Conservation (phyloP, 257 asterid species). For the Solanum virginianum region DNA sequence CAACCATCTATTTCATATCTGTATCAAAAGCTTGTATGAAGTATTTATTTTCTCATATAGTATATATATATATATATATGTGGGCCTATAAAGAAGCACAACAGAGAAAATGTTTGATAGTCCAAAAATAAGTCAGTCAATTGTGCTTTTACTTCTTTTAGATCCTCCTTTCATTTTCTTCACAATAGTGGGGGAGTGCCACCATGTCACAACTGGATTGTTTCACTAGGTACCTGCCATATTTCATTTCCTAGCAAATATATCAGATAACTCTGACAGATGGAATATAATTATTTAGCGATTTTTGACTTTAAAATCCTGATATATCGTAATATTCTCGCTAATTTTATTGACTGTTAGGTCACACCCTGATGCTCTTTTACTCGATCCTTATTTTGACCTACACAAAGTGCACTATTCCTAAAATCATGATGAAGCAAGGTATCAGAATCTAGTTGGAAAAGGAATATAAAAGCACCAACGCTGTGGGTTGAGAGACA, state of each 20-base stretch:
- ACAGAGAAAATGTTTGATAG: constrained; percentile 16
- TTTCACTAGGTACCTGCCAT: not conserved
- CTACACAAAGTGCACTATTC: not conserved
- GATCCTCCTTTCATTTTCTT: not conserved
- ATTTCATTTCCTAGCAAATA: not conserved
- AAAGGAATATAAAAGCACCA: constrained; percentile 7
- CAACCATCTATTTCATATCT: not conserved
- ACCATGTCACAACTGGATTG: not conserved
- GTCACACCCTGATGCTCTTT: not conserved
- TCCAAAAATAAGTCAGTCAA: constrained; percentile 9
- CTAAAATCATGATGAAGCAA: constrained; percentile 20
- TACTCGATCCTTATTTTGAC: not conserved
- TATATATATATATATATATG: not conserved
- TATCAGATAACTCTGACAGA: not conserved
- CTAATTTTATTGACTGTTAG: not conserved
- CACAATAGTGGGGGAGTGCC: not conserved
- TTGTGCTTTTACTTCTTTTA: constrained; percentile 7
- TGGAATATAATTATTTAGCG: not conserved
- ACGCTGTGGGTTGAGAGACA: not conserved
- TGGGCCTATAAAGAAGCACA: constrained; percentile 19
- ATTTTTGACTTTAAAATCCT: not conserved
- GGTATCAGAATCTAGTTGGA: constrained; percentile 28
- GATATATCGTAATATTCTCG: not conserved
- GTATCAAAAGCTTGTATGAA: constrained; percentile 14
- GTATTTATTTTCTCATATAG: constrained; percentile 7